Conservation (phyloP, 345 rosid species). For the Sisymbrium irio region DNA sequence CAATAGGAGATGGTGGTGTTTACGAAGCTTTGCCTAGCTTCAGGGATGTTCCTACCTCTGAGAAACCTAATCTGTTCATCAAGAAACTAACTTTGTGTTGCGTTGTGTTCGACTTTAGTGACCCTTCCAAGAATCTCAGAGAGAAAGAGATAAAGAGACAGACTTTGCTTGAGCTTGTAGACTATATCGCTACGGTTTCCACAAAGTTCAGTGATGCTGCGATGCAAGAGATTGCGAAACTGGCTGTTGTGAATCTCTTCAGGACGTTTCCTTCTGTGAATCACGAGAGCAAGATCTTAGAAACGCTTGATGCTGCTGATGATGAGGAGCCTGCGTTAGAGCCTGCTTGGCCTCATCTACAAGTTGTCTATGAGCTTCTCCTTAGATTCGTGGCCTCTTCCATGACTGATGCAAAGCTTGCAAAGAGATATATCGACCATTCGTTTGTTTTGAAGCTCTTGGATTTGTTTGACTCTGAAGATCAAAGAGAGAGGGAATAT, state of each 20-base stretch:
- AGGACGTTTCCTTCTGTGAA: conserved; percentile 46
- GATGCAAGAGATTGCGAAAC: conserved; percentile 56
- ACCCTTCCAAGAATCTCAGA: conserved; percentile 56
- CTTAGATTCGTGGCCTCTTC: conserved; percentile 60
- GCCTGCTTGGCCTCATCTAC: conserved; percentile 69
- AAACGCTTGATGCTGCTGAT: conserved; percentile 48
- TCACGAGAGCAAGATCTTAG: conserved; percentile 43
- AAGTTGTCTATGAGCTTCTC: conserved; percentile 60
- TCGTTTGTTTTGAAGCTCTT: conserved; percentile 59
- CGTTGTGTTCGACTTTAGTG: conserved; percentile 64
- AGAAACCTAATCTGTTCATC: conserved; percentile 62
- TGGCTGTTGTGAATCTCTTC: conserved; percentile 53
- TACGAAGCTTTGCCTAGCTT: conserved; percentile 71
- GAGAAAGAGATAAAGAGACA: conserved; percentile 85
- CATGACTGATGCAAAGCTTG: conserved; percentile 62
- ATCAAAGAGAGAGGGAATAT: conserved; percentile 69
- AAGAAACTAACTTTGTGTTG: conserved; percentile 64
- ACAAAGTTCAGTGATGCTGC: conserved; percentile 51
- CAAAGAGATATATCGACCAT: conserved; percentile 60
- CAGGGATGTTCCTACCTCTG: conserved; percentile 59
- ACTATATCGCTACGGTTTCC: conserved; percentile 51
- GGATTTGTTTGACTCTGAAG: conserved; percentile 68
- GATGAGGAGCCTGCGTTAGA: conserved; percentile 61
- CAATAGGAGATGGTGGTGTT: conserved; percentile 17
- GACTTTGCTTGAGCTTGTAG: conserved; percentile 70